Evolutionary conservation across 306 rosid genomes (phyloP), one percentile per base, ranked within the genome.

Genomic region (Urtica urens): DNA sequence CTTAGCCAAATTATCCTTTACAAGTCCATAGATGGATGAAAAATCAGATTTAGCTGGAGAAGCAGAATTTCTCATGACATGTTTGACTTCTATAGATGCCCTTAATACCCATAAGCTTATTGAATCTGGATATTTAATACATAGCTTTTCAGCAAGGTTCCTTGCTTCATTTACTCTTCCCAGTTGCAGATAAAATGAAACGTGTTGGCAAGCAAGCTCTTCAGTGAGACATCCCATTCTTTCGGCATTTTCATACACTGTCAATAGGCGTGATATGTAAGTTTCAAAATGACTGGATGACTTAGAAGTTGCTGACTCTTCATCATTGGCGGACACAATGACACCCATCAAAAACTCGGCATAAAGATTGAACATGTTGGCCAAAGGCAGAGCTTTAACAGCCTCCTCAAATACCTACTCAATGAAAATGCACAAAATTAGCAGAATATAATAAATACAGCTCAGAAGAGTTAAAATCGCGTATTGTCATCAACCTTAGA

Each of bases 371-470:
- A 70, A 77, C 77, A 82, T 52, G 33, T 43, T 40, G 58, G 77
- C 73, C 2, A 75, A 75, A 49, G 94, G 87, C 33, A 77, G 46
- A 55, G 43, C 55, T 65, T 62, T 57, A 57, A 85, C 54, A 67
- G 87, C 95, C 60, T 81, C 95, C 79, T 84, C 94, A 55, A 74
- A 90, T 57, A 81, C 82, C 99, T 90, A 61, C 19, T 24, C 66
- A 59, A 49, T 18, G 48, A 16, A 47, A 73, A 46, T 14, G 12
- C 51, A 41, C 15, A 13, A 4, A 26, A 20, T 66, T 45, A 26
- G 43, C 57, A 58, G 30, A 67, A 31, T 38, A 62, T 38, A 27
- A 58, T 33, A 46, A 22, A 48, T 9, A 52, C 37, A n/a, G n/a
- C n/a, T n/a, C n/a, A n/a, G n/a, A n/a, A n/a, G n/a, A n/a, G n/a